phyloP scores from a whole-genome alignment of 129 eudicot genomes.

The Rutidosis leptorrhynchoides region DNA sequence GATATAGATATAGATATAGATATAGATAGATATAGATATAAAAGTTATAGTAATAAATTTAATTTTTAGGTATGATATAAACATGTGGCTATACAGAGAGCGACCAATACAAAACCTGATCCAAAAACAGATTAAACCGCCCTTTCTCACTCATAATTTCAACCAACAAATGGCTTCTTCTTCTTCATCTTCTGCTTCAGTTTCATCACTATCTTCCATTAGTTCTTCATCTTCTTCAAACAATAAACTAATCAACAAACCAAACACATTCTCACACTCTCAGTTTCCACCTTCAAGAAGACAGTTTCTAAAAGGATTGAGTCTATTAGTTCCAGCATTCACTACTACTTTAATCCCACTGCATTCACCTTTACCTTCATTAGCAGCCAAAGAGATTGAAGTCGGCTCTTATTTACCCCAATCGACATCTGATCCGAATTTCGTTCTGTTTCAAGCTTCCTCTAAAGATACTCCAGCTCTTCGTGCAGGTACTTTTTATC shows the following conservation, averaged over 20 bases:
- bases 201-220: constrained; percentile 40
- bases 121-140: constrained; percentile 8
- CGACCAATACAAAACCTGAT: constrained; percentile 5
- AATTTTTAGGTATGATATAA: background rate
- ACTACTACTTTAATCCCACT: constrained; percentile 22
- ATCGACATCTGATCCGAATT: constrained; percentile 52
- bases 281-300: constrained; percentile 44
- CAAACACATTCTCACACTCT: constrained; percentile 17
- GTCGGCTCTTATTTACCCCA: constrained; percentile 77
- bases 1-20: no score
- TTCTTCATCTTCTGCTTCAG: constrained; percentile 28
- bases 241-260: constrained; percentile 26
- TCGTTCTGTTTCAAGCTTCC: constrained; percentile 77
- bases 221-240: constrained; percentile 28
- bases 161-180: background rate
- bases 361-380: constrained; percentile 36
- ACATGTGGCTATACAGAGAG: constrained; percentile 11
- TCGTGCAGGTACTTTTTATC: constrained; percentile 72
- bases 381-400: constrained; percentile 69
- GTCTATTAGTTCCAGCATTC: constrained; percentile 27
- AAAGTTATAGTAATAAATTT: no score
- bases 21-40: no score
- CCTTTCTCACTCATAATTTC: background rate
- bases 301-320: constrained; percentile 47
- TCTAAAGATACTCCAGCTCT: constrained; percentile 94